A percentile compares a stretch with the other conserved stretches of the same genome.
These are phyloP conservation scores for Begonia loranthoides DNA, from an alignment of 306 rosid species.

Conservation along the genomic window DNA sequence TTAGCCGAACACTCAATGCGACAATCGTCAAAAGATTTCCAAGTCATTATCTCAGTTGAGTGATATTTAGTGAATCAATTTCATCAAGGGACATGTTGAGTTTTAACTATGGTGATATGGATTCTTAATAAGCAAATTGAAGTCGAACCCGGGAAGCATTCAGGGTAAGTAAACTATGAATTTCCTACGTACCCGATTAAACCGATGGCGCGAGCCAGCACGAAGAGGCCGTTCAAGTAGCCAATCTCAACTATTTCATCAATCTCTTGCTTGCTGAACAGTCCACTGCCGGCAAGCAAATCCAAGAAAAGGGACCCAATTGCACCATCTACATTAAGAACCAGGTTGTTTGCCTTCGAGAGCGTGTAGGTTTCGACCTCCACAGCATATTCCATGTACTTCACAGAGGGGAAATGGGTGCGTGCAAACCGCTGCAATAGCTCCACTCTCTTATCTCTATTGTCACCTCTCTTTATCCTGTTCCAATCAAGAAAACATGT, in stretches of 20 bases:
- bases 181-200: constrained; percentile 68
- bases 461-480: constrained; percentile 97
- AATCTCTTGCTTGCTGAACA: constrained; percentile 42
- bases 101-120: too few relatives aligned
- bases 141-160: neutral
- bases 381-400: constrained; percentile 97
- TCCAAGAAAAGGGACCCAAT: constrained; percentile 10
- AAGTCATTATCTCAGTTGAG: too few relatives aligned
- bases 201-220: constrained; percentile 78
- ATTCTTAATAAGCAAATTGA: constrained; percentile 3
- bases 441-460: constrained; percentile 95
- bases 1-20: too few relatives aligned
- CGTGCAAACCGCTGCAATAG: constrained; percentile 79
- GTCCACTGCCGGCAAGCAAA: constrained; percentile 64
- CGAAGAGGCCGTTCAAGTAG: constrained; percentile 77
- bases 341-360: constrained; percentile 92
- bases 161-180: too few relatives aligned
- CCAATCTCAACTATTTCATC: constrained; percentile 82
- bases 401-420: constrained; percentile 86
- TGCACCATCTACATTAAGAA: constrained; percentile 92
- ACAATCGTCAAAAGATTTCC: too few relatives aligned
- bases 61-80: too few relatives aligned
- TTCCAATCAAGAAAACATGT: constrained; percentile 5
- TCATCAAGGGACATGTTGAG: too few relatives aligned
- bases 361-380: constrained; percentile 90